phyloP scores from a whole-genome alignment of 768 basidiomycete genomes.

The Lentinula aciculospora region DNA sequence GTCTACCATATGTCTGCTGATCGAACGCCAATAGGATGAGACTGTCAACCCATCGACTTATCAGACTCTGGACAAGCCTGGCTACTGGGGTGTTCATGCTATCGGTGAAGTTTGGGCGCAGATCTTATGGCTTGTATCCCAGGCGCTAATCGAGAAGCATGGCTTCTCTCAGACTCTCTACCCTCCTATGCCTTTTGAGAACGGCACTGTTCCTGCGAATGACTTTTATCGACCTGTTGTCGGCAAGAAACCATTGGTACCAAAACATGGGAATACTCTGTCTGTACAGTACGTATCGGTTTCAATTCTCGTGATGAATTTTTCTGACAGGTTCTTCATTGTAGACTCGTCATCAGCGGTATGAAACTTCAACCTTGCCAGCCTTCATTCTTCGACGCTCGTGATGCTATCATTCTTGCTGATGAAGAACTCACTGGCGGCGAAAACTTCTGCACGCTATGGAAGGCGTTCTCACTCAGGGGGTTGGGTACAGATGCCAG shows the following conservation, averaged over 20 bases:
- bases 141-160: conserved; percentile 73
- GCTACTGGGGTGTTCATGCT: conserved; percentile 91
- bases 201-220: conserved; percentile 59
- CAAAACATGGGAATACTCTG: conserved; percentile 90
- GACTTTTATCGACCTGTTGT: conserved; percentile 67
- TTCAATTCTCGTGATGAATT: too few relatives aligned
- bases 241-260: conserved; percentile 58
- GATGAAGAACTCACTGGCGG: conserved; percentile 88
- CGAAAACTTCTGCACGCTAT: conserved; percentile 86
- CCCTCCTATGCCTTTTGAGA: conserved; percentile 65
- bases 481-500: conserved; percentile 78
- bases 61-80: conserved; percentile 90
- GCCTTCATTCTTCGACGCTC: conserved; percentile 85
- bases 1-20: not conserved
- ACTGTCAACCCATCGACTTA: conserved; percentile 86
- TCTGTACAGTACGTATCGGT: conserved; percentile 53
- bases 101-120: conserved; percentile 96
- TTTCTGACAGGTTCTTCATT: too few relatives aligned
- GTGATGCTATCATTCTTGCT: conserved; percentile 87
- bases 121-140: conserved; percentile 77
- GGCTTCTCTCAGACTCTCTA: conserved; percentile 76
- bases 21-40: conserved; percentile 33
- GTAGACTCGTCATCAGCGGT: conserved; percentile 75
- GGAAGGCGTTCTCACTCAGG: conserved; percentile 77
- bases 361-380: conserved; percentile 96